These are phyloP conservation scores for Ustilago curta DNA, from an alignment of 1,284 basidiomycete species.

Conservation along the genomic window DNA sequence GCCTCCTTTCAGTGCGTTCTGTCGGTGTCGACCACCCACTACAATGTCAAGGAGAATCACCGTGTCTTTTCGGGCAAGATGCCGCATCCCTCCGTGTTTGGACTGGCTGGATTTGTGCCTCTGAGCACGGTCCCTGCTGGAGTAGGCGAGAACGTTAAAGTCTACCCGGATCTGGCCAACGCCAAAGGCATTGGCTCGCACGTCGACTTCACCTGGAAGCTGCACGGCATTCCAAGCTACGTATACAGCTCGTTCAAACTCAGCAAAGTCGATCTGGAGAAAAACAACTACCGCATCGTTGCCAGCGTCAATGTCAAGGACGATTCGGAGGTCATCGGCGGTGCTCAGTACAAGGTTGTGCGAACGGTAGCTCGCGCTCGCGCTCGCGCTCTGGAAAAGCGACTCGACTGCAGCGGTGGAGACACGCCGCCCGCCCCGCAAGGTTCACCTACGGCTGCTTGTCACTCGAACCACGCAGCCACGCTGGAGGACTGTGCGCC, in stretches of 20 bases:
- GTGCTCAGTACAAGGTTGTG: background rate
- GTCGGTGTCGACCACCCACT: background rate
- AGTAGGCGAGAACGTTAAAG: background rate
- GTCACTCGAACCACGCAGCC: constrained; percentile 1
- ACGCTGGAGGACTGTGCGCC: constrained; percentile 1
- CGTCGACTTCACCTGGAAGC: constrained; percentile 8
- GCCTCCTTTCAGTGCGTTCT: background rate
- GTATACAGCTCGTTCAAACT: background rate
- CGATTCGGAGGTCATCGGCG: background rate
- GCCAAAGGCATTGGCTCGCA: background rate
- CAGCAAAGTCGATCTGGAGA: background rate
- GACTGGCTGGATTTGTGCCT: constrained; percentile 1
- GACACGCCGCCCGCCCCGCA: background rate
- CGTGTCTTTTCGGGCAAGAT: constrained; percentile 5
- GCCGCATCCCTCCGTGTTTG: background rate
- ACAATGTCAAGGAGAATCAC: constrained; percentile 4
- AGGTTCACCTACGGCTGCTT: background rate
- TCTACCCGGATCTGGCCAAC: constrained; percentile 1
- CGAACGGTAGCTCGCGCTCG: no score
- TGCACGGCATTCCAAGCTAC: constrained; percentile 10
- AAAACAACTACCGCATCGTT: constrained; percentile 8
- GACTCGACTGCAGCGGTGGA: background rate
- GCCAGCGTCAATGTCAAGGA: background rate
- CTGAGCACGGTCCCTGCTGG: background rate
- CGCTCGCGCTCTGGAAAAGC: background rate